Conservation (phyloP, 176 grass and related monocot species). For the Oryza meridionalis region DNA sequence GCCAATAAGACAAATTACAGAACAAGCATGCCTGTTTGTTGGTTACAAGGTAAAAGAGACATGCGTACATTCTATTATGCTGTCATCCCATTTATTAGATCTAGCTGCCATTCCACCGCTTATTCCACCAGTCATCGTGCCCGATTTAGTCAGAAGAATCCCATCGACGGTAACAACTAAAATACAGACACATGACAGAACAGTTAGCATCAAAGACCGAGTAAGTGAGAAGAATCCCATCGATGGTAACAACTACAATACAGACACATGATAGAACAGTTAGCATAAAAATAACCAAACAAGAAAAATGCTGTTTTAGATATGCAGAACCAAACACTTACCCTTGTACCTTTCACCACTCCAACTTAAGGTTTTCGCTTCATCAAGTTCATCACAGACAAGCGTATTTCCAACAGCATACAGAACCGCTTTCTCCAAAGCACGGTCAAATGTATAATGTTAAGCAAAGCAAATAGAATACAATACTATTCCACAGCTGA, state of each 20-base stretch:
- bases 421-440: conserved; percentile 96
- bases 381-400: conserved; percentile 97
- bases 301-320: conserved; percentile 41
- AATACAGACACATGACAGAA: conserved; percentile 27
- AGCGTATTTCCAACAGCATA: conserved; percentile 99
- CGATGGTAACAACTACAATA: too few relatives aligned
- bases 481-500: neutral
- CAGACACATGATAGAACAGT: neutral
- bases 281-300: conserved; percentile 29
- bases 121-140: conserved; percentile 99
- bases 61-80: conserved; percentile 68
- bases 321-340: conserved; percentile 49
- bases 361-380: conserved; percentile 98
- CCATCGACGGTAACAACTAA: conserved; percentile 95
- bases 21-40: conserved; percentile 25
- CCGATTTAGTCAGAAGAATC: conserved; percentile 93
- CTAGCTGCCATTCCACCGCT: conserved; percentile 99
- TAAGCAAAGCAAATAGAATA: conserved; percentile 48
- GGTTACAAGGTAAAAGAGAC: conserved; percentile 6
- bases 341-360: conserved; percentile 95
- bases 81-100: conserved; percentile 99
- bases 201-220: conserved; percentile 21
- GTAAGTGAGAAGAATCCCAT: neutral
- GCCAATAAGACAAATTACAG: conserved; percentile 29
- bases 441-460: conserved; percentile 95